These are phyloP conservation scores for Chytriomyces hyalinus DNA, from an alignment of 192 early-diverging fungal species.

Conservation along the genomic window DNA sequence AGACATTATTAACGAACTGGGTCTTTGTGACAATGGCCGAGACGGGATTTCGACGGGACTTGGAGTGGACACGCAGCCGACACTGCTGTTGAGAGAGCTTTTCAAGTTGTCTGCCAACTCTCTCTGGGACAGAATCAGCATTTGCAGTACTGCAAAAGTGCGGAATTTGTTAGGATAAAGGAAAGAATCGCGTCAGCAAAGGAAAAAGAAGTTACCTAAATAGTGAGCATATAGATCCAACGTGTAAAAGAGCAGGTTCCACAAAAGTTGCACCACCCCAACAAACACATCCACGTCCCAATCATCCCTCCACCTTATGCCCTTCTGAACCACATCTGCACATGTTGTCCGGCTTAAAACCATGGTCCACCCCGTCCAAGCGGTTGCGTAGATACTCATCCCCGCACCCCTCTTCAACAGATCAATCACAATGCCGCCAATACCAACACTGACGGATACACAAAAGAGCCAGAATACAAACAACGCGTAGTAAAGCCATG, in stretches of 20 bases:
- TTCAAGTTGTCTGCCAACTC: not conserved
- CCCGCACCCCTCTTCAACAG: not conserved
- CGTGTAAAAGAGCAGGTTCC: not conserved
- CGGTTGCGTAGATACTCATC: not conserved
- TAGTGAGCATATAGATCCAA: constrained; percentile 3
- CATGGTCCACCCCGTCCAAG: constrained; percentile 11
- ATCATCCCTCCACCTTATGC: not conserved
- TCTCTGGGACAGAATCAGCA: not conserved
- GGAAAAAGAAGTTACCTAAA: not conserved
- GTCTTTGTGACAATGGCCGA: not conserved
- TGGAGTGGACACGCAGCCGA: not conserved
- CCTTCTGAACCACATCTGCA: not conserved
- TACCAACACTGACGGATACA: not conserved
- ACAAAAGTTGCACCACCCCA: not conserved
- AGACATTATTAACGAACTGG: not conserved
- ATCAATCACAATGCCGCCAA: not conserved
- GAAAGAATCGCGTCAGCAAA: not conserved
- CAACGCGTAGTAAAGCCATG: not conserved
- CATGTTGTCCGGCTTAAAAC: not conserved
- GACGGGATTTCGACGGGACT: not conserved
- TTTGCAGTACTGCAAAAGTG: not conserved
- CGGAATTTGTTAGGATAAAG: not conserved
- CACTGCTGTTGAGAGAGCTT: not conserved
- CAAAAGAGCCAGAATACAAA: not conserved
- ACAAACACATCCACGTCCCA: constrained; percentile 6